Evolutionary conservation across 176 grass and related monocot species (phyloP).

Genomic region (Puya raimondii): DNA sequence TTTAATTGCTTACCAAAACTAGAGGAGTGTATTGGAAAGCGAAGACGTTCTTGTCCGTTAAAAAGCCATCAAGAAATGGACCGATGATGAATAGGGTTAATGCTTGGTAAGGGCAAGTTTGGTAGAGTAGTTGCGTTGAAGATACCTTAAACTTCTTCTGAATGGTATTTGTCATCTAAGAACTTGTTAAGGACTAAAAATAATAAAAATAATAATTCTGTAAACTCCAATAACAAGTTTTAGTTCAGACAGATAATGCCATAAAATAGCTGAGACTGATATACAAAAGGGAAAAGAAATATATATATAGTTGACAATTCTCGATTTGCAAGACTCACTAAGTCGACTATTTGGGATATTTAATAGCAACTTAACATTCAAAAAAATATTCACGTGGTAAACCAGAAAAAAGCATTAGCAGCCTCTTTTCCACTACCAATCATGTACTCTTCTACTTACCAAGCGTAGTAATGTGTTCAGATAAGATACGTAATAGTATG

Average conservation of each 20-base stretch:
- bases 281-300: no score
- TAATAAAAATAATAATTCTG: neutral
- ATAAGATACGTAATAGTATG: no score
- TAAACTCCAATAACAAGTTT: neutral
- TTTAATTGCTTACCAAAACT: slow-evolving; percentile 19
- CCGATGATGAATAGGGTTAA: slow-evolving; percentile 18
- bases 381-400: no score
- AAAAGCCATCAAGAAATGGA: slow-evolving; percentile 31
- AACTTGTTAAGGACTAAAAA: slow-evolving; percentile 17
- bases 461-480: no score
- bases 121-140: slow-evolving; percentile 24
- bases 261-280: neutral
- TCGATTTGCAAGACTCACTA: no score
- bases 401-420: neutral
- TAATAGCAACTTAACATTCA: no score
- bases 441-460: no score
- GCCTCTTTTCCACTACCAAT: no score
- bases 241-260: neutral
- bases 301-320: no score
- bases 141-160: slow-evolving; percentile 31
- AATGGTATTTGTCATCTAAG: slow-evolving; percentile 28
- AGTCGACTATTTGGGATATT: no score
- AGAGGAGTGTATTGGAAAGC: slow-evolving; percentile 24
- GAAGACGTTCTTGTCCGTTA: slow-evolving; percentile 26
- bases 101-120: slow-evolving; percentile 21